Base-by-base conservation (phyloP, 176 grass and related monocot genomes). In the Ananas comosus region DNA sequence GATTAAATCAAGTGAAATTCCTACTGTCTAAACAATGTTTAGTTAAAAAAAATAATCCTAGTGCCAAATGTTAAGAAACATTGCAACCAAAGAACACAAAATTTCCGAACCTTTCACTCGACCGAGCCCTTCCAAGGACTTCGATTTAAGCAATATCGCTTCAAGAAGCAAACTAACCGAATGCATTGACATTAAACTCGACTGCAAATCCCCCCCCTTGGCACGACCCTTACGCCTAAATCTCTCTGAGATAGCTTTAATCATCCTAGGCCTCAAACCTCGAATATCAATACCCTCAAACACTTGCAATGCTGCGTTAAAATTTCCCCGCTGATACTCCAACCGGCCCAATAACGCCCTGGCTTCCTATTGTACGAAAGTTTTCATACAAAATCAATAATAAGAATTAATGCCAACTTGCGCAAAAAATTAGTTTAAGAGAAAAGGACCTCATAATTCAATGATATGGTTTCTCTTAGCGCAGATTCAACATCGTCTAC, bases 321-420 rank as follows among this genome's bases (percentile, higher is more conserved):
- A 93, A 56, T 99, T 99, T 49, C 95, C 95, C 80, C 82, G 93
- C 75, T 99, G 89, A 78, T 88, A 87, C 79, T 99, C 95, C 66
- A 99, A 69, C 83, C 95, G 83, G 77, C 95, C 95, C 52, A 99
- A 70, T 63, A 99, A 83, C 66, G 95, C 95, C 59, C 95, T 78
- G 11, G 95, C 95, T 71, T 99, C 95, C 95, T 99, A 63, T 81
- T 47, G 67, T 59, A 75, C 33, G 33, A 68, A 63, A 23, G 48
- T 16, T n/a, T 16, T 51, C 85, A 65, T 67, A 67, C 25, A n/a
- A 80, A 74, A 79, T 72, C 9, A 23, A 68, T 75, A 47, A 69
- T 3, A 85, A 74, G 77, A 28, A 1, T 81, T 58, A 76, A 25
- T 14, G 57, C 21, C n/a, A 42, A 33, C 21, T 11, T 61, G 17